A percentile compares a stretch with the other conserved stretches of the same genome.
Evolutionary conservation across 1,284 basidiomycete genomes (phyloP).

Genomic region (Austroboletus olivaceoglutinosus): DNA sequence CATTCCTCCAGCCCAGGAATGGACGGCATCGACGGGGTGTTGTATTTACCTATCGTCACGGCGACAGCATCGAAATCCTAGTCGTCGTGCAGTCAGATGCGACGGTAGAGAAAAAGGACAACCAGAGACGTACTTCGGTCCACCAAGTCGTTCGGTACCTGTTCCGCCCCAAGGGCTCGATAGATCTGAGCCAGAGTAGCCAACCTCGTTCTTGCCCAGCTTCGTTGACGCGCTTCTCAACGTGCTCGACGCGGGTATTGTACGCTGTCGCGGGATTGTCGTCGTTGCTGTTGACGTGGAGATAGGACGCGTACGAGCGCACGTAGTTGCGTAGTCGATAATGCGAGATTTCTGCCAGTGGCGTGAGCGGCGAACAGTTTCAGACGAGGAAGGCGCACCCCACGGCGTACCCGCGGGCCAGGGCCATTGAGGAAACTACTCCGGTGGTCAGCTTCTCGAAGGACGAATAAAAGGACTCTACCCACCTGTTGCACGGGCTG

Average conservation of each 20-base stretch:
- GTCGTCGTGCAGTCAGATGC: background rate
- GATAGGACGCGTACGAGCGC: slow-evolving; percentile 38
- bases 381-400: slow-evolving; percentile 1
- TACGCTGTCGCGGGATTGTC: slow-evolving; percentile 38
- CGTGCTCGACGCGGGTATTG: slow-evolving; percentile 48
- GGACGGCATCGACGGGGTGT: slow-evolving; percentile 4
- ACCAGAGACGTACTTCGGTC: slow-evolving; percentile 7
- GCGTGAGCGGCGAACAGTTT: background rate
- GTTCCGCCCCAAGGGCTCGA: slow-evolving; percentile 31
- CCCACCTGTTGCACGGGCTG: slow-evolving; percentile 10
- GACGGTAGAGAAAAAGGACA: background rate
- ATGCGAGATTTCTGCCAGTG: slow-evolving; percentile 17
- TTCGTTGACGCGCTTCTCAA: slow-evolving; percentile 37
- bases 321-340: slow-evolving; percentile 28
- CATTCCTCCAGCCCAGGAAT: slow-evolving; percentile 25
- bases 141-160: slow-evolving; percentile 22
- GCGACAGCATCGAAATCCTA: slow-evolving; percentile 12
- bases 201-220: slow-evolving; percentile 34
- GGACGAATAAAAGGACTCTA: too few relatives aligned
- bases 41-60: slow-evolving; percentile 4
- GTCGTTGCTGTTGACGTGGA: slow-evolving; percentile 42
- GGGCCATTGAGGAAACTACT: slow-evolving; percentile 10
- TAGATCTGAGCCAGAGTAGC: slow-evolving; percentile 36
- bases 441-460: background rate
- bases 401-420: slow-evolving; percentile 16